These are phyloP conservation scores for Penicillium silybi DNA, from an alignment of 495 filamentous ascomycete species.

Conservation along the genomic window DNA sequence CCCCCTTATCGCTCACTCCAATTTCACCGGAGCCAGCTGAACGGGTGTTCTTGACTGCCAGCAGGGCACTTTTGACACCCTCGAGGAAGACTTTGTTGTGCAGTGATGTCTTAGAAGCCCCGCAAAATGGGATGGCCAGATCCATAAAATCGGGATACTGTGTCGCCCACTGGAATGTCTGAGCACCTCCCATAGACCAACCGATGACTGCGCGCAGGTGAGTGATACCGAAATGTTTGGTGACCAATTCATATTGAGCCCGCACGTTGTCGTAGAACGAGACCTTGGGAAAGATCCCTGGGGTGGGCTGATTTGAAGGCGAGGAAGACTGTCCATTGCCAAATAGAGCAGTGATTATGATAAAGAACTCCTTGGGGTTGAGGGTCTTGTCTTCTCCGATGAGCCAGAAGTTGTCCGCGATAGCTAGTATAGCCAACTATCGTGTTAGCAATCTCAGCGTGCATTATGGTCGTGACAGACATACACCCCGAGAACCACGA, in stretches of 20 bases:
- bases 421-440: slow-evolving; percentile 25
- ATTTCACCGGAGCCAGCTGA: slow-evolving; percentile 47
- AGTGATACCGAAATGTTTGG: slow-evolving; percentile 57
- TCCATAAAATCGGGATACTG: slow-evolving; percentile 71
- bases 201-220: slow-evolving; percentile 62
- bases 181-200: slow-evolving; percentile 69
- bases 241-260: slow-evolving; percentile 62
- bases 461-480: neutral
- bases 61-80: slow-evolving; percentile 62
- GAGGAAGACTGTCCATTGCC: slow-evolving; percentile 71
- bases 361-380: slow-evolving; percentile 60
- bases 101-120: slow-evolving; percentile 60
- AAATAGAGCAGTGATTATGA: slow-evolving; percentile 67
- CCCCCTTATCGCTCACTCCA: slow-evolving; percentile 24
- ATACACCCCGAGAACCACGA: slow-evolving; percentile 65
- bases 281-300: slow-evolving; percentile 55
- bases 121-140: slow-evolving; percentile 62
- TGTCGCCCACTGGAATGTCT: slow-evolving; percentile 68
- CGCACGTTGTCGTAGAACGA: slow-evolving; percentile 67
- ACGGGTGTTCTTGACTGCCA: slow-evolving; percentile 54
- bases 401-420: slow-evolving; percentile 64
- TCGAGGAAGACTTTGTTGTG: slow-evolving; percentile 74
- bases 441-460: neutral
- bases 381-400: slow-evolving; percentile 59
- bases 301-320: slow-evolving; percentile 57